phyloP scores from a whole-genome alignment of 2,329 filamentous ascomycete genomes.

The Verticillium tricorpus region DNA sequence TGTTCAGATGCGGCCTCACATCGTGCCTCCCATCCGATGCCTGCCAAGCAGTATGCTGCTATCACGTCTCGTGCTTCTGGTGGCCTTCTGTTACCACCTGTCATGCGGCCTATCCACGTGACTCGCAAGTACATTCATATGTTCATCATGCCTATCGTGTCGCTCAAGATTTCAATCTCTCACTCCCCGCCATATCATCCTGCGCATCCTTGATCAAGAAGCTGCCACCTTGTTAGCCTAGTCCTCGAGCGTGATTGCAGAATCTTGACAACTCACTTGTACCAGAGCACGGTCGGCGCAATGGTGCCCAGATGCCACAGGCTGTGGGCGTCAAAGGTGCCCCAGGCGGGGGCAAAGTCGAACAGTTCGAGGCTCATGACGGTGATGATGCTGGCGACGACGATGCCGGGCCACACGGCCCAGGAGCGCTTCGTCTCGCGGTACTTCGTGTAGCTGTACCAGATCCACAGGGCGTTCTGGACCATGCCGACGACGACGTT shows the following conservation, averaged over 20 bases:
- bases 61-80: neutral
- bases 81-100: neutral
- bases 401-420: constrained; percentile 85
- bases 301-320: constrained; percentile 96
- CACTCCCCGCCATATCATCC: constrained; percentile 67
- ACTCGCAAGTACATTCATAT: neutral
- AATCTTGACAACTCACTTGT: constrained; percentile 67
- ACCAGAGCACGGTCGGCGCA: constrained; percentile 82
- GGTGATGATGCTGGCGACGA: constrained; percentile 85
- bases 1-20: neutral
- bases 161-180: constrained; percentile 64
- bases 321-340: constrained; percentile 86
- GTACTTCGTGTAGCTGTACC: constrained; percentile 75
- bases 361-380: constrained; percentile 95
- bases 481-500: constrained; percentile 79
- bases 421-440: constrained; percentile 66
- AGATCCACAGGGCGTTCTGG: constrained; percentile 81
- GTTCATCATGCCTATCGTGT: too few species aligned
- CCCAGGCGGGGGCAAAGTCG: constrained; percentile 82
- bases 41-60: neutral
- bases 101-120: neutral
- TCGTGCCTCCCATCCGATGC: neutral
- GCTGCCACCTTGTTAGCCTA: constrained; percentile 38
- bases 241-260: neutral
- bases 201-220: constrained; percentile 83